These are phyloP conservation scores for Aegilops umbellulata DNA, from an alignment of 176 grass and related monocot species.

Conservation along the genomic window DNA sequence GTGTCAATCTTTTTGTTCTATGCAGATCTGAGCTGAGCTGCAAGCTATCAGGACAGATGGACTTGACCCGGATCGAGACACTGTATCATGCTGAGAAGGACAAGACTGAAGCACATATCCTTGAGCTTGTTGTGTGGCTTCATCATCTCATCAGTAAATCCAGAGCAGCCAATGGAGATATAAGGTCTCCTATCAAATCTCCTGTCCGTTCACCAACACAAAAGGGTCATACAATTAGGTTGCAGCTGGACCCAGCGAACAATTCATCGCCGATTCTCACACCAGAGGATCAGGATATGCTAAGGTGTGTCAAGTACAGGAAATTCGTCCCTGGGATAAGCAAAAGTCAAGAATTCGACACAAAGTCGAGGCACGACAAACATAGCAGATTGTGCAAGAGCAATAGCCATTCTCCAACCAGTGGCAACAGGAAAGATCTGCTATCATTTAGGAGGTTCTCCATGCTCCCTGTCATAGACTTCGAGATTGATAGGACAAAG, in stretches of 20 bases:
- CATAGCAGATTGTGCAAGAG: constrained; percentile 88
- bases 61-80: constrained; percentile 75
- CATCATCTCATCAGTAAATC: constrained; percentile 88
- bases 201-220: constrained; percentile 65
- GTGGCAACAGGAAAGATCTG: constrained; percentile 51
- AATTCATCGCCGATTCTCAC: constrained; percentile 61
- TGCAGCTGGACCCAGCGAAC: constrained; percentile 28
- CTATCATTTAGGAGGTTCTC: constrained; percentile 47
- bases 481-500: constrained; percentile 75
- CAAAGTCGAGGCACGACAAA: constrained; percentile 44
- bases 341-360: constrained; percentile 96
- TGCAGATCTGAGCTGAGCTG: constrained; percentile 67
- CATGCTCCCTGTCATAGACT: constrained; percentile 76
- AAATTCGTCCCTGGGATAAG: constrained; percentile 86
- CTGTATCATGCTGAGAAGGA: constrained; percentile 90
- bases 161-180: constrained; percentile 51
- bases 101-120: constrained; percentile 73
- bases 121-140: constrained; percentile 85
- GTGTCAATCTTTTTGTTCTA: background rate
- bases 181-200: constrained; percentile 89
- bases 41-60: constrained; percentile 57
- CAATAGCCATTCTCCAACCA: constrained; percentile 75
- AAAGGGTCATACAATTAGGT: constrained; percentile 28
- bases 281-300: constrained; percentile 87
- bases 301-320: constrained; percentile 71